phyloP scores from a whole-genome alignment of 2,329 filamentous ascomycete genomes.

The Hysterium pulicare region DNA sequence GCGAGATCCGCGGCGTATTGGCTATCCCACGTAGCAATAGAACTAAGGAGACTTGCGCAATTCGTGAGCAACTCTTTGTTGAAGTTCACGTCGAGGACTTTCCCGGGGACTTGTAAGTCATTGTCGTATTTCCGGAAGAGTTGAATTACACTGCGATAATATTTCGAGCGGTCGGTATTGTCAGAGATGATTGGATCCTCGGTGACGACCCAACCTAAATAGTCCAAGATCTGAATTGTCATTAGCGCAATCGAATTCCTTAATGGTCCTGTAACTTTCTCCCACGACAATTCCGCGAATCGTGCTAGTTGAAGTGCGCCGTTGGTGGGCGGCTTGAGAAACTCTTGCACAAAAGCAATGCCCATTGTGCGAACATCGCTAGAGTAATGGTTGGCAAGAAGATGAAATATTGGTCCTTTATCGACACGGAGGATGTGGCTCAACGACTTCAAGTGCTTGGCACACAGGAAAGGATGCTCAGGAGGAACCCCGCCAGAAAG shows the following conservation, averaged over 20 bases:
- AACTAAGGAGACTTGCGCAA: conserved; percentile 19
- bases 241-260: conserved; percentile 18
- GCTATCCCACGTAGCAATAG: conserved; percentile 27
- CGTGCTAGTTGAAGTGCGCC: conserved; percentile 25
- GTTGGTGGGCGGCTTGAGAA: conserved; percentile 16
- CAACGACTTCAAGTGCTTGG: conserved; percentile 28
- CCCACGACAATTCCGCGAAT: conserved; percentile 19
- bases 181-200: conserved; percentile 8
- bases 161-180: conserved; percentile 17
- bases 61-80: conserved; percentile 23
- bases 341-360: conserved; percentile 18
- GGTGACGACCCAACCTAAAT: conserved; percentile 22
- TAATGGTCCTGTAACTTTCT: conserved; percentile 12
- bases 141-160: conserved; percentile 16
- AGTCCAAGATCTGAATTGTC: conserved; percentile 16
- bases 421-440: conserved; percentile 22
- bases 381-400: conserved; percentile 27
- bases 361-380: conserved; percentile 18
- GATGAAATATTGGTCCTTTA: conserved; percentile 19
- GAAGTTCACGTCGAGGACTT: conserved; percentile 21
- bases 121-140: conserved; percentile 27
- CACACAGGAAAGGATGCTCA: conserved; percentile 18
- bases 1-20: conserved; percentile 21
- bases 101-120: conserved; percentile 26
- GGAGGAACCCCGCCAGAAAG: conserved; percentile 15